phyloP scores from a whole-genome alignment of 306 rosid genomes.

The Vicia faba region DNA sequence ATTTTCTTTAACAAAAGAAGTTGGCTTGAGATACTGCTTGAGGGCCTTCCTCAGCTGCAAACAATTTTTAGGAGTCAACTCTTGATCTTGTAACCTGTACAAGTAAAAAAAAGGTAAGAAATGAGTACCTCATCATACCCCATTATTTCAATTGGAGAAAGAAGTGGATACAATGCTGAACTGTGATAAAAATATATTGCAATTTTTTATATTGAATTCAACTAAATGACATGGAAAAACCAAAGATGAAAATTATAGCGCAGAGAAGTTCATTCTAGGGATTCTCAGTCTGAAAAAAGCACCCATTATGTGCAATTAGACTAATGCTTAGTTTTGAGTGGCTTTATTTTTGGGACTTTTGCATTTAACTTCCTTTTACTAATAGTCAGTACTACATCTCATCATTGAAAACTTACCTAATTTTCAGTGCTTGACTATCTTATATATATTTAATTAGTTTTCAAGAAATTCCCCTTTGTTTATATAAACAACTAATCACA shows the following conservation, averaged over 20 bases:
- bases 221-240: conserved; percentile 18
- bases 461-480: conserved; percentile 12
- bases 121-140: conserved; percentile 25
- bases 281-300: conserved; percentile 11
- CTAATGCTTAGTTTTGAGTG: background rate
- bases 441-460: conserved; percentile 9
- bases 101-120: conserved; percentile 23
- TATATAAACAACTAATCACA: conserved; percentile 3
- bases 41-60: conserved; percentile 59
- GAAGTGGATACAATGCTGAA: background rate
- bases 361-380: conserved; percentile 9
- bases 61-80: conserved; percentile 52
- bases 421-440: conserved; percentile 10
- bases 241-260: background rate
- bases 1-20: conserved; percentile 51
- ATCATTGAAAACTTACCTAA: background rate
- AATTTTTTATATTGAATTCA: background rate
- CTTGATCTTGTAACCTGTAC: conserved; percentile 61
- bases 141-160: conserved; percentile 5
- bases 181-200: background rate
- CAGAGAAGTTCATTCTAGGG: background rate
- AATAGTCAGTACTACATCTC: background rate
- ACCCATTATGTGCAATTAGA: background rate
- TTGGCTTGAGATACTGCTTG: conserved; percentile 48
- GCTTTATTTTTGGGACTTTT: conserved; percentile 11